Evolutionary conservation across 139 green algal genomes (phyloP), one percentile per base, ranked within the genome.

Genomic region (Haematococcus lacustris): DNA sequence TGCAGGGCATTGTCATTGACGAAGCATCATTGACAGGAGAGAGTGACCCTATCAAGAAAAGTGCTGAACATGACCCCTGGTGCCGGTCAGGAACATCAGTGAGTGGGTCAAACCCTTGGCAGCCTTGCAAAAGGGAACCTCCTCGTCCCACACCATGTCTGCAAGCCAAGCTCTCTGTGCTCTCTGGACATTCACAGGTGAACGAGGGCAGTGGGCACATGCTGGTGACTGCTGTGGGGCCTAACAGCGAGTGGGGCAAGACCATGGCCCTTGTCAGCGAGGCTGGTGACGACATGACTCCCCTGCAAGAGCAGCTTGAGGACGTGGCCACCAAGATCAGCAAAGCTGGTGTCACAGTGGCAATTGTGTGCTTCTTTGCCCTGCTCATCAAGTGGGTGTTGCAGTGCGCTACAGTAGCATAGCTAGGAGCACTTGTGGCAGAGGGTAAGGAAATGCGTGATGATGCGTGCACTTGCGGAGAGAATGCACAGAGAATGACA

Each of bases 11-110:
- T 37, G 72, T 92, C 17, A 66, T 96, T 21, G 93, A 99, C 60
- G 93, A 98, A 79, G 91, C 94, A 0, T 92, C 83, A n/a, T 82
- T 99, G 2, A 99, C 95, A 13, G 95, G 94, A 4, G 94, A 98
- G 79, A 89, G 78, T 7, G 91, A 98, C 61, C 91, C 91, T 26
- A 87, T 96, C 71, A 90, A 92, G 47, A 97, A 97, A 77, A 61
- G 75, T 9, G 51, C 65, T 1, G 78, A 88, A 3, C 76, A 85
- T 17, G 85, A 95, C 57, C 85, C 80, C 21, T 98, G 91, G 81
- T 75, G 87, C 30, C 83, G 91, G 17, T 92, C 85, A 28, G 93
- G 93, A 28, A 97, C 93, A 25, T 88, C 95, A 80, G 91, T 96
- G 38, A 51, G 61, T 32, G 21, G 47, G 13, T 21, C 47, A 57